These are phyloP conservation scores for Beauveria sp. DNA, from an alignment of 2,329 filamentous ascomycete genomes.

Conservation along the genomic window DNA sequence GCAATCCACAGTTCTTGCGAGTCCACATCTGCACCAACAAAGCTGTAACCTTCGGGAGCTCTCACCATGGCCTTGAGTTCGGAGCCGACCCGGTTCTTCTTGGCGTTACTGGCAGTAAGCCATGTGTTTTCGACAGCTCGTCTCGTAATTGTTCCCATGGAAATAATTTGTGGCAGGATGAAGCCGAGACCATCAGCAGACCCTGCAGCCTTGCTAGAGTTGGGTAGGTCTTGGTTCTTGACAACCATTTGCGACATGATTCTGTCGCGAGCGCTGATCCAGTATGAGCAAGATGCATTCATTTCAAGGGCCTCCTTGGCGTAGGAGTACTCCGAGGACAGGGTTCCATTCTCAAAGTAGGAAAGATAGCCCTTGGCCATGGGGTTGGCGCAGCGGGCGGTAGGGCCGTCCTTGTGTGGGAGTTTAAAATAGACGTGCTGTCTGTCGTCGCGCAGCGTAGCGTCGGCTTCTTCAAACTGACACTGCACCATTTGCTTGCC, in stretches of 20 bases:
- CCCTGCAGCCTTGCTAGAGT: conserved; percentile 15
- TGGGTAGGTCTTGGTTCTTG: conserved; percentile 58
- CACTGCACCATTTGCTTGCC: conserved; percentile 66
- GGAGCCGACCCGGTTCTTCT: conserved; percentile 89
- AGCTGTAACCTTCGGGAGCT: conserved; percentile 81
- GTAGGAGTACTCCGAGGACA: conserved; percentile 81
- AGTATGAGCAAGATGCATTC: conserved; percentile 98
- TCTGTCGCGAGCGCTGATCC: conserved; percentile 90
- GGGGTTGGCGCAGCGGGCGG: conserved; percentile 75
- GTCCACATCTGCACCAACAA: conserved; percentile 95
- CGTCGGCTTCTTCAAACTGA: conserved; percentile 70
- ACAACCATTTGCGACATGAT: conserved; percentile 96
- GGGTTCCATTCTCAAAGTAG: conserved; percentile 83
- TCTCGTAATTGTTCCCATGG: conserved; percentile 95
- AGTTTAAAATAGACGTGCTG: conserved; percentile 77
- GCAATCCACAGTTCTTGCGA: conserved; percentile 98
- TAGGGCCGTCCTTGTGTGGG: conserved; percentile 90
- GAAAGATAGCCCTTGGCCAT: conserved; percentile 84
- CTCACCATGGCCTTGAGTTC: conserved; percentile 96
- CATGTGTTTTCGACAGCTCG: conserved; percentile 96
- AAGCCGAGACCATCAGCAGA: conserved; percentile 48
- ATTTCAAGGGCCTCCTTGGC: conserved; percentile 95
- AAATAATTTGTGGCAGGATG: conserved; percentile 91
- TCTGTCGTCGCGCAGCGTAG: conserved; percentile 56
- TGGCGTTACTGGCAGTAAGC: conserved; percentile 96